Base-by-base conservation (phyloP, 2,329 filamentous ascomycete species). In the Tolypocladium sp. region DNA sequence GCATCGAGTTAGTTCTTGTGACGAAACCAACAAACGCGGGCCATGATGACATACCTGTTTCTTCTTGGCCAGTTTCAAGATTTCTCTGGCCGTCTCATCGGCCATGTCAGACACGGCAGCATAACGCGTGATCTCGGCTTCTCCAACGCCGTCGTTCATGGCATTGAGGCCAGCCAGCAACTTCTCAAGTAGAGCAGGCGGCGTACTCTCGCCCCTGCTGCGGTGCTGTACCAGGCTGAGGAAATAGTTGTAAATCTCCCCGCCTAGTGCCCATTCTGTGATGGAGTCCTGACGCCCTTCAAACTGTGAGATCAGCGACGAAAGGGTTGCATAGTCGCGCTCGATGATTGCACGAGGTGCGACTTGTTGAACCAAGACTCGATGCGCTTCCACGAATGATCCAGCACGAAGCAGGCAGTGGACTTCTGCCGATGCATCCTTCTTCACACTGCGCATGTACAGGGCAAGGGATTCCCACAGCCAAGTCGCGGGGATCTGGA, bases 401-500 rank as follows among this genome's bases (percentile, higher is more conserved):
- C 83, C 82, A 2, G 92, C 93, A 55, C 86, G 85, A 60, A 97
- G 82, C 15, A 99, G 85, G 67, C 87, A 94, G 58, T 88, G 82
- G 12, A 93, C 89, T 72, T 96, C 91, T 6, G 79, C 78, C 53
- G 80, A 81, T 13, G 88, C 80, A 69, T 92, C 85, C 63, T 86
- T 84, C 67, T 82, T 84, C 54, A 86, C 84, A 60, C 87, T 86
- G 62, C 90, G 88, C 74, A 91, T 92, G 72, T 89, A 88, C 17
- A 93, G 79, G 15, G 92, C 92, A 69, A 92, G 90, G 22, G 94
- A 91, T 61, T 91, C 85, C 85, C 90, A 96, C 56, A 97, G 81
- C 92, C 93, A 96, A 4, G 82, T 73, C 1, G 80, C 74, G 0
- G 93, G 91, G 49, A 97, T 83, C 63, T 84, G 82, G 57, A 92